phyloP scores from a whole-genome alignment of 1,284 basidiomycete species.

The Marasmius tenuissimus region DNA sequence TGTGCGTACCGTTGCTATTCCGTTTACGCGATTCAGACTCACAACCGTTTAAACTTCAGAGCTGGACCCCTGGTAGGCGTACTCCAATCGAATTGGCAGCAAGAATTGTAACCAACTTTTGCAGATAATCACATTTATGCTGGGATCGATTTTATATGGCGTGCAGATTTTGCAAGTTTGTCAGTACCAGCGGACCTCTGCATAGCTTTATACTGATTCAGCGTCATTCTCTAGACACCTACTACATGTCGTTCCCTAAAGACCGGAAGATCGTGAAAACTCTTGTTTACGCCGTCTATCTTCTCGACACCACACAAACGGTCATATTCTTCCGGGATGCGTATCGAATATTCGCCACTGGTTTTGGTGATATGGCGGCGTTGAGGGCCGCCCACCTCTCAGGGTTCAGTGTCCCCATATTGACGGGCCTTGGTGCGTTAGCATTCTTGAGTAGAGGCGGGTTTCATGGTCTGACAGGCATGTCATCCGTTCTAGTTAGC shows the following conservation, averaged over 20 bases:
- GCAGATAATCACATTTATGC: conserved; percentile 1
- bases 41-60: background rate
- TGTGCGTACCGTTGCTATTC: background rate
- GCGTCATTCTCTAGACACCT: conserved; percentile 1
- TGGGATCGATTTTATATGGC: background rate
- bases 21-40: background rate
- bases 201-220: background rate
- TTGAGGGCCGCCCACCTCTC: conserved; percentile 2
- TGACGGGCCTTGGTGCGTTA: conserved; percentile 7
- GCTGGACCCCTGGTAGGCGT: background rate
- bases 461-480: no score
- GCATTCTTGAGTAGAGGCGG: background rate
- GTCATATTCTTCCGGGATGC: conserved; percentile 6
- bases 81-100: no score
- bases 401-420: conserved; percentile 6
- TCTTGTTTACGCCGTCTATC: conserved; percentile 9
- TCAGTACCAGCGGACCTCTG: background rate
- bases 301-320: conserved; percentile 8
- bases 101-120: background rate
- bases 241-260: conserved; percentile 10
- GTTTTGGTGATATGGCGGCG: conserved; percentile 7
- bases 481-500: background rate
- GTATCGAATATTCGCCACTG: conserved; percentile 3
- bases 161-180: background rate
- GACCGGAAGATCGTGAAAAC: conserved; percentile 5